Evolutionary conservation across 2,329 filamentous ascomycete species (phyloP).

Genomic region (Paraphaeosphaeria minitans): DNA sequence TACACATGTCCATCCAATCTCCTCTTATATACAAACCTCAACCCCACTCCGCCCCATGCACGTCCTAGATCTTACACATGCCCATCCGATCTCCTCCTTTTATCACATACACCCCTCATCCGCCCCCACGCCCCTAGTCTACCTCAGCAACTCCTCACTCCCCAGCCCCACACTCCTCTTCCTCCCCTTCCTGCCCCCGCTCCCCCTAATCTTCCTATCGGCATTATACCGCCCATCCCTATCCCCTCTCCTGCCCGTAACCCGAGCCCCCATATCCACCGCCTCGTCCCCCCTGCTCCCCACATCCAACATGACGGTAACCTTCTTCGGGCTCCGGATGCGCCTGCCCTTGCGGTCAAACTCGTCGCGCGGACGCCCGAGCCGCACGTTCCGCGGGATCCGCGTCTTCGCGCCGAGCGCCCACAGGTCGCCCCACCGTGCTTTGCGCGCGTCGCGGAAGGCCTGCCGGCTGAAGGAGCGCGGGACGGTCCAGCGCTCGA

Average conservation of each 20-base stretch:
- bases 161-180: constrained; percentile 28
- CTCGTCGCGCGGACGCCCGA: constrained; percentile 57
- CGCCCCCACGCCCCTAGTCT: too few species aligned
- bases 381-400: constrained; percentile 63
- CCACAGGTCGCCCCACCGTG: constrained; percentile 92
- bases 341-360: constrained; percentile 47
- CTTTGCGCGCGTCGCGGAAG: constrained; percentile 91
- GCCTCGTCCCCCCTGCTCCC: constrained; percentile 32
- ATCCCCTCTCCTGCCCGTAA: constrained; percentile 26
- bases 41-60: background rate
- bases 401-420: constrained; percentile 91
- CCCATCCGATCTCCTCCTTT: too few species aligned
- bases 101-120: too few species aligned
- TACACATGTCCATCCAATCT: background rate
- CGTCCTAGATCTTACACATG: too few species aligned
- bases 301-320: constrained; percentile 36
- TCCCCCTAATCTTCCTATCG: constrained; percentile 46
- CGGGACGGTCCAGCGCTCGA: constrained; percentile 94
- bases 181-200: constrained; percentile 47
- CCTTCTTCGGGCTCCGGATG: constrained; percentile 38
- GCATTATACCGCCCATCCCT: constrained; percentile 34
- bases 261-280: constrained; percentile 11
- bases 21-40: background rate
- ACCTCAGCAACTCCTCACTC: constrained; percentile 23
- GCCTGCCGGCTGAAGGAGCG: constrained; percentile 79